These are phyloP conservation scores for Cornus florida DNA, from an alignment of 148 eudicot species.

Conservation along the genomic window DNA sequence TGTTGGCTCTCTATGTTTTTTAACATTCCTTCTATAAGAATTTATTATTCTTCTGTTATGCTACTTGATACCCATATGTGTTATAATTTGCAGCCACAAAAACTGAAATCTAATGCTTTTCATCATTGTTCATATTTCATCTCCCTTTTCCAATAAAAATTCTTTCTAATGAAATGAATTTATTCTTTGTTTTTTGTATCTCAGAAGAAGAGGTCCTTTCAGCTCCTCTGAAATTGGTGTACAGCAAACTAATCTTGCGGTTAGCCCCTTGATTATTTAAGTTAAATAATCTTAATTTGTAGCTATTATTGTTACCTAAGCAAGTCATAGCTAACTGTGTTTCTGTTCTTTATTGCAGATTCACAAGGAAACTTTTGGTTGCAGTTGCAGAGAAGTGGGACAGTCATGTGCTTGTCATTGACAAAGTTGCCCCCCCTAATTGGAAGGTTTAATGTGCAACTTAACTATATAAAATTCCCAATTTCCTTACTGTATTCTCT, in stretches of 20 bases:
- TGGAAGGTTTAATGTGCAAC: slow-evolving; percentile 59
- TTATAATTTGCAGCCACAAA: too few species aligned
- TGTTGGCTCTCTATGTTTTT: too few species aligned
- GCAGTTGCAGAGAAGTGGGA: slow-evolving; percentile 77
- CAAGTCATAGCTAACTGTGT: not conserved
- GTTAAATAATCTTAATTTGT: not conserved
- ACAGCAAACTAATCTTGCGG: slow-evolving; percentile 86
- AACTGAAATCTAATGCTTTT: not conserved
- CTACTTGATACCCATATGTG: too few species aligned
- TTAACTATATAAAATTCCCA: not conserved
- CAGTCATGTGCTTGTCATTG: slow-evolving; percentile 64
- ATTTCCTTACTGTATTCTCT: not conserved
- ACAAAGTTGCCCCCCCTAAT: slow-evolving; percentile 61
- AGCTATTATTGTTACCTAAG: not conserved
- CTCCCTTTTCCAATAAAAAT: not conserved
- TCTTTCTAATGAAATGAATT: not conserved
- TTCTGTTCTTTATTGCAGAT: slow-evolving; percentile 38
- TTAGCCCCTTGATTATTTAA: slow-evolving; percentile 23
- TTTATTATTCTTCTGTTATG: not conserved
- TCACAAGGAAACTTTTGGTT: slow-evolving; percentile 70
- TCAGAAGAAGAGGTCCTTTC: slow-evolving; percentile 80
- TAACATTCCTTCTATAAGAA: too few species aligned
- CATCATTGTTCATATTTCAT: not conserved
- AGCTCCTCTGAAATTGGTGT: slow-evolving; percentile 91
- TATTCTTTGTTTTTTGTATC: slow-evolving; percentile 22